These are phyloP conservation scores for Nigrospora oryzae DNA, from an alignment of 2,329 filamentous ascomycete genomes.

Conservation along the genomic window DNA sequence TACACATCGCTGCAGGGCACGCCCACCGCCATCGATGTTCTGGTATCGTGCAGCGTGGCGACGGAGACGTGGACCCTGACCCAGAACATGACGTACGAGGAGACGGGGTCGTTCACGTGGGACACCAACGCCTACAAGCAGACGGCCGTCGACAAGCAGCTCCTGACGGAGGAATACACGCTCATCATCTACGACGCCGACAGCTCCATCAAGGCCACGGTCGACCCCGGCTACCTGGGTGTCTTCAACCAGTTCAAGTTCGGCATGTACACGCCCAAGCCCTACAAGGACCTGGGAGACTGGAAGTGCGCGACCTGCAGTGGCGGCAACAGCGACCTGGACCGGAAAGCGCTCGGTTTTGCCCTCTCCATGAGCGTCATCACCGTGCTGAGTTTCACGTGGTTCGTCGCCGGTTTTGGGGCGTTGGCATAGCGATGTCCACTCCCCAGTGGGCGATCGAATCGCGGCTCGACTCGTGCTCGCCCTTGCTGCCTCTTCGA, in stretches of 20 bases:
- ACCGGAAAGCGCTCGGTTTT: slow-evolving; percentile 39
- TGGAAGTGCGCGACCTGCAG: slow-evolving; percentile 53
- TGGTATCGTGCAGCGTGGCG: slow-evolving; percentile 45
- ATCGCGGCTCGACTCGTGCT: background rate
- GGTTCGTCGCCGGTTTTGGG: slow-evolving; percentile 49
- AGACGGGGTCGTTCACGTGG: slow-evolving; percentile 46
- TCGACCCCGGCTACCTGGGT: slow-evolving; percentile 47
- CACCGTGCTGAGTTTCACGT: slow-evolving; percentile 53
- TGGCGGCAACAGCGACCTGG: slow-evolving; percentile 36
- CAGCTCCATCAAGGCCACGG: slow-evolving; percentile 35
- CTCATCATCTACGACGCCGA: slow-evolving; percentile 55
- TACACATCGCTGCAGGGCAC: slow-evolving; percentile 52
- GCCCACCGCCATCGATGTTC: slow-evolving; percentile 52
- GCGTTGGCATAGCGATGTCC: slow-evolving; percentile 16
- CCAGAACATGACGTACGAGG: slow-evolving; percentile 51
- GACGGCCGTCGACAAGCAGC: slow-evolving; percentile 33
- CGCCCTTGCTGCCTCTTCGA: background rate
- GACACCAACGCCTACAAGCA: slow-evolving; percentile 43
- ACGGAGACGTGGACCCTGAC: slow-evolving; percentile 52
- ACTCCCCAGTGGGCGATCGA: background rate
- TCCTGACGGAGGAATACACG: slow-evolving; percentile 49
- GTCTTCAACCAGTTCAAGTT: slow-evolving; percentile 42
- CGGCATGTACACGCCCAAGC: slow-evolving; percentile 45
- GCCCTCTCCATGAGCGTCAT: slow-evolving; percentile 44
- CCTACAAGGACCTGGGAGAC: slow-evolving; percentile 41